A percentile compares a stretch with the other conserved stretches of the same genome.
Evolutionary conservation across 78 protist species (phyloP).

Genomic region (Cavenderia fasciculata): DNA sequence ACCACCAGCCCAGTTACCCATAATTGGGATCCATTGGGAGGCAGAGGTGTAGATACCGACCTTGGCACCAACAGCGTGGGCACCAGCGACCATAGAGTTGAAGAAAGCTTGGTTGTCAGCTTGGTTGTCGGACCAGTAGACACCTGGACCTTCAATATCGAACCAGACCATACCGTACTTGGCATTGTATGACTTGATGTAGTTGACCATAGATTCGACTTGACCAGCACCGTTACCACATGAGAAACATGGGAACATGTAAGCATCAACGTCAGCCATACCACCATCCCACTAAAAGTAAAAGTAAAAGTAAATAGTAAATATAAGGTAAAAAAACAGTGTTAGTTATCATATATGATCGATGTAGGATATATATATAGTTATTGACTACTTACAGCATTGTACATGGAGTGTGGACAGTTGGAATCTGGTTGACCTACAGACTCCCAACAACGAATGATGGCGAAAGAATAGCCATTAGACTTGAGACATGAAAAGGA

Average conservation of each 20-base stretch:
- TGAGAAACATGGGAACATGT: conserved; percentile 66
- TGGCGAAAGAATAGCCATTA: conserved; percentile 27
- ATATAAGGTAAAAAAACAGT: background rate
- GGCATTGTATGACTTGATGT: background rate
- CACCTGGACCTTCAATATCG: conserved; percentile 81
- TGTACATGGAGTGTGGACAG: background rate
- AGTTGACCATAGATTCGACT: conserved; percentile 5
- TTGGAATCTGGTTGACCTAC: conserved; percentile 3
- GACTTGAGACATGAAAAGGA: conserved; percentile 13
- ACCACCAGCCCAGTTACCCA: conserved; percentile 57
- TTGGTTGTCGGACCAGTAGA: background rate
- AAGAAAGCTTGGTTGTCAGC: conserved; percentile 34
- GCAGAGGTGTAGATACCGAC: conserved; percentile 75
- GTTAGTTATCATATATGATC: background rate
- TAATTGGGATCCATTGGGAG: conserved; percentile 65
- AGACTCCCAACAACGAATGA: conserved; percentile 27
- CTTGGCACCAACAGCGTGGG: conserved; percentile 16
- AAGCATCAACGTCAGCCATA: conserved; percentile 43
- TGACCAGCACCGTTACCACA: conserved; percentile 59
- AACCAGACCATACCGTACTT: conserved; percentile 57
- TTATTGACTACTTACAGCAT: too few species aligned
- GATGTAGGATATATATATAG: background rate
- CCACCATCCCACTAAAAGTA: conserved; percentile 49
- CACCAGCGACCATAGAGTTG: conserved; percentile 17
- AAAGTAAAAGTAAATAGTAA: background rate